These are phyloP conservation scores for Margaritispora aquatica DNA, from an alignment of 495 filamentous ascomycete species.

Conservation along the genomic window DNA sequence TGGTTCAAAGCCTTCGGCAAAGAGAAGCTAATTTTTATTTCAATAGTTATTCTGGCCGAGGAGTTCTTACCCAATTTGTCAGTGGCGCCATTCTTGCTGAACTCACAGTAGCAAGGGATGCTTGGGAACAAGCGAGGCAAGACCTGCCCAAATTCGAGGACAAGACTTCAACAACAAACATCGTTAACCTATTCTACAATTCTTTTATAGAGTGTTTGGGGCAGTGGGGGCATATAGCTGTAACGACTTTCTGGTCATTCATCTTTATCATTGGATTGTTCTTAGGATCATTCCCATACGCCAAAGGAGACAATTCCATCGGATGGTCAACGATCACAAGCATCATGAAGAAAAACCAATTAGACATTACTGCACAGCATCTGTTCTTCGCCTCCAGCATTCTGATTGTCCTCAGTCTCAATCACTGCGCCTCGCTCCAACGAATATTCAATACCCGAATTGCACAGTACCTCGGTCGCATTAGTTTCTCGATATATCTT, in stretches of 20 bases:
- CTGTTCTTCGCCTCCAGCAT: constrained; percentile 50
- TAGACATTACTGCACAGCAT: constrained; percentile 29
- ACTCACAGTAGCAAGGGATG: background rate
- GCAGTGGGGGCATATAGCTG: background rate
- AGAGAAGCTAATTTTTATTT: too few species aligned
- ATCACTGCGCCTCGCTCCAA: constrained; percentile 42
- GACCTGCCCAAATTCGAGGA: background rate
- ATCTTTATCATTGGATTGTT: constrained; percentile 1
- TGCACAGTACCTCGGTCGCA: constrained; percentile 54
- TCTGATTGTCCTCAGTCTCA: constrained; percentile 47
- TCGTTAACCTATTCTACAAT: background rate
- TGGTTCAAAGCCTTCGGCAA: too few species aligned
- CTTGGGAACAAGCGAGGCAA: background rate
- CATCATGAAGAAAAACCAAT: constrained; percentile 20
- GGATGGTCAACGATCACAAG: constrained; percentile 18
- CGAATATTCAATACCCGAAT: constrained; percentile 46
- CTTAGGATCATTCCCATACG: constrained; percentile 14
- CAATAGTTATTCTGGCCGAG: constrained; percentile 41
- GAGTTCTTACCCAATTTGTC: constrained; percentile 30
- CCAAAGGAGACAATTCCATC: constrained; percentile 28
- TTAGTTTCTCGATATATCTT: constrained; percentile 49
- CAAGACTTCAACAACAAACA: background rate
- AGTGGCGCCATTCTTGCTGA: constrained; percentile 30
- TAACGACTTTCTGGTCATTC: background rate
- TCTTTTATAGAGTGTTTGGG: background rate